Base-by-base conservation (phyloP, 305 asterid species). In the Fraxinus xanthoxyloides region DNA sequence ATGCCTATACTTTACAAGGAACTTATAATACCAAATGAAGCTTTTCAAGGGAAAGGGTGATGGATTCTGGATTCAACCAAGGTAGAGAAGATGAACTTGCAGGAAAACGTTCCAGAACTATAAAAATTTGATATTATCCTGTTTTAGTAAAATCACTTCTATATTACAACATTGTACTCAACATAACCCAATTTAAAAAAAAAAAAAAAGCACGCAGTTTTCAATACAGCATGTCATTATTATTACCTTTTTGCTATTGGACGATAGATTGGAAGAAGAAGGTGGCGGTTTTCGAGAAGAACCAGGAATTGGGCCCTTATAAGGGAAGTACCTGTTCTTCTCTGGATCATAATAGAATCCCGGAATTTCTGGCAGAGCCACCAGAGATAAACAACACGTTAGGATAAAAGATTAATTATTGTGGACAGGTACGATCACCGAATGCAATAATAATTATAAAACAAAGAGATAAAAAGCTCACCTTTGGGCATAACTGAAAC, bases 321-420 rank as follows among this genome's bases (percentile, higher is more conserved):
- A 85, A 26, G 98, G 98, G 76, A 95, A 95, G 81, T 93, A 95
- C 81, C 99, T 88, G 81, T 94, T 94, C 93, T 93, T 95, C 87
- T 85, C 93, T 24, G 87, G 89, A 80, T 94, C 98, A 54, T 86
- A 95, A 88, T 93, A 94, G 83, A 90, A 94, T 35, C 98, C 99
- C 8, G 98, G 97, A 85, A 95, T 86, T 81, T 95, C 99, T 95
- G 92, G 35, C 38, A 69, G 38, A 21, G 75, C 85, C 73, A 65
- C 70, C 59, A 54, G 43, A 56, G 85, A 65, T 75, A 40, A 31
- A 51, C 77, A 77, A 51, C 30, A 82, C 56, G 26, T 75, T 72
- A 85, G 36, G 1, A 2, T 12, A 69, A 12, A 69, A 69, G 21
- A 69, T 69, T 3, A 12, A 28, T 26, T 4, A 69, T 30, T 69